A percentile compares a stretch with the other conserved stretches of the same genome.
These are phyloP conservation scores for Amanita thiersii DNA, from an alignment of 768 basidiomycete genomes.

Conservation along the genomic window DNA sequence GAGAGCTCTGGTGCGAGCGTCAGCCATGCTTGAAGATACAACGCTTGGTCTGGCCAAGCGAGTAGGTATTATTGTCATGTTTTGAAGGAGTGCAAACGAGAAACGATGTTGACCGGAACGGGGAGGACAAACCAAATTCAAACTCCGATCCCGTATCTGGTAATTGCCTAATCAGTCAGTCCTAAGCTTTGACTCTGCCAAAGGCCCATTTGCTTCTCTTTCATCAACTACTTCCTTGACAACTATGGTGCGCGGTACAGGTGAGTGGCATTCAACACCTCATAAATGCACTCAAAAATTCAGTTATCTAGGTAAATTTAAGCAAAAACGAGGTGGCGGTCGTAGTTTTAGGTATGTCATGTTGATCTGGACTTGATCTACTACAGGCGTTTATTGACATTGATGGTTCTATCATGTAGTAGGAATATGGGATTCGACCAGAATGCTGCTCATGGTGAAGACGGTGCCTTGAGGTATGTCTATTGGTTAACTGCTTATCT, in stretches of 20 bases:
- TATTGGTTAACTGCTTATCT: constrained; percentile 2
- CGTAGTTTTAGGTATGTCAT: constrained; percentile 64
- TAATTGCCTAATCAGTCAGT: constrained; percentile 11
- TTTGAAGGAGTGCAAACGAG: constrained; percentile 5
- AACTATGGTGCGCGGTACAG: constrained; percentile 44
- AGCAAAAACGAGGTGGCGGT: constrained; percentile 83
- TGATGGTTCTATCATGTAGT: constrained; percentile 24
- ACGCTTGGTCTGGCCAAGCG: constrained; percentile 70
- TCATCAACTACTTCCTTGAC: constrained; percentile 9
- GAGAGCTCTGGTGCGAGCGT: constrained; percentile 61
- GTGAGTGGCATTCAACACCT: constrained; percentile 16
- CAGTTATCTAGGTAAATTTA: constrained; percentile 57
- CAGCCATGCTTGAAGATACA: constrained; percentile 44
- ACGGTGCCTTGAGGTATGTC: constrained; percentile 15
- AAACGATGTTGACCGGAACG: neutral
- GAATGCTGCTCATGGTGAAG: constrained; percentile 42
- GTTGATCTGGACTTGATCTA: constrained; percentile 10
- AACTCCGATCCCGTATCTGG: constrained; percentile 15
- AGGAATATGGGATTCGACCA: constrained; percentile 52
- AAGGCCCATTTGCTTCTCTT: constrained; percentile 11
- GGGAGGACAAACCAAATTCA: constrained; percentile 12
- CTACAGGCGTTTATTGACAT: no score
- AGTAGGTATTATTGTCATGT: constrained; percentile 75
- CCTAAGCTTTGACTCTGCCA: constrained; percentile 4
- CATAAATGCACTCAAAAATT: neutral